A percentile compares a stretch with the other conserved stretches of the same genome.
These are phyloP conservation scores for Melampsora larici-populina DNA, from an alignment of 1,284 basidiomycete genomes.

Conservation along the genomic window DNA sequence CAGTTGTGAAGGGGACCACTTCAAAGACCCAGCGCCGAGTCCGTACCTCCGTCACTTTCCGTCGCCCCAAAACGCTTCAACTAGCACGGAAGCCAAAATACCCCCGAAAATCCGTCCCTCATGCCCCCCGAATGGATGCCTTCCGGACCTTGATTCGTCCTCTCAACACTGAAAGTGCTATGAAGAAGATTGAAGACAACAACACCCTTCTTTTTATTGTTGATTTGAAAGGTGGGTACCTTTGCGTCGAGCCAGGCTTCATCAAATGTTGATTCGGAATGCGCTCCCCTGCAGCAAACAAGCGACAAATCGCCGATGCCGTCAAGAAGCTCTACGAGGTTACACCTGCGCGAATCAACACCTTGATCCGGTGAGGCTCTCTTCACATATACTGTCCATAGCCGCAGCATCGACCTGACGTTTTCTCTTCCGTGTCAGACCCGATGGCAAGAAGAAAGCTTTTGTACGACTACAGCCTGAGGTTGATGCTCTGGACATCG, in stretches of 20 bases:
- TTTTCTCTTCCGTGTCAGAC: conserved; percentile 59
- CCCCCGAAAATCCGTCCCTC: conserved; percentile 87
- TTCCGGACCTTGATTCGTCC: conserved; percentile 85
- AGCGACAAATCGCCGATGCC: conserved; percentile 97
- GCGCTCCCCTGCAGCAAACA: conserved; percentile 65
- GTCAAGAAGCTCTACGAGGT: conserved; percentile 99
- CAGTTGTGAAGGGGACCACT: conserved; percentile 34
- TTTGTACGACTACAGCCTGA: conserved; percentile 92
- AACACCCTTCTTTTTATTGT: conserved; percentile 99
- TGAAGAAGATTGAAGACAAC: conserved; percentile 98
- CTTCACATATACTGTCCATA: not conserved
- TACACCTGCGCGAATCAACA: conserved; percentile 93
- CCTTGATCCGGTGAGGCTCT: conserved; percentile 79
- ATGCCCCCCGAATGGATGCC: conserved; percentile 96
- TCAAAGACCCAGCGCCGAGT: conserved; percentile 27
- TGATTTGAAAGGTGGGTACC: conserved; percentile 64
- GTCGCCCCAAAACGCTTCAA: conserved; percentile 79
- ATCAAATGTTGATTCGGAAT: not conserved
- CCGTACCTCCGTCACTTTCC: conserved; percentile 51
- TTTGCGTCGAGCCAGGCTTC: not conserved
- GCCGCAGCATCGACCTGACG: not conserved
- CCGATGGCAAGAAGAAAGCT: conserved; percentile 99
- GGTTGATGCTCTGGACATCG: conserved; percentile 95
- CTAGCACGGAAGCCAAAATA: conserved; percentile 82
- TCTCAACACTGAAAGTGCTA: conserved; percentile 61